Evolutionary conservation across 257 asterid species (phyloP), one percentile per base, ranked within the genome.

Genomic region (Avicennia marina): DNA sequence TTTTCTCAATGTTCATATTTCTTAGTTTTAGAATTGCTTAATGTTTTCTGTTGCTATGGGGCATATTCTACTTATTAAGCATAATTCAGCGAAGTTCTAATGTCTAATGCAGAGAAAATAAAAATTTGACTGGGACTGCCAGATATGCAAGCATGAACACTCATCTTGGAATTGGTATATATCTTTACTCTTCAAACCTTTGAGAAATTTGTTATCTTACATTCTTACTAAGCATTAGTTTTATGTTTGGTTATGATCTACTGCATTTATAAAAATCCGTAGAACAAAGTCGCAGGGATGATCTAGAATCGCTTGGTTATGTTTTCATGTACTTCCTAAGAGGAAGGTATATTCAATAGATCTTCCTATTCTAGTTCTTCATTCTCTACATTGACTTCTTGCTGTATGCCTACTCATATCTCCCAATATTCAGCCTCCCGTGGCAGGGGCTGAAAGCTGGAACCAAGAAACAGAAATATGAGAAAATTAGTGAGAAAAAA

Each of bases 361-460:
- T 54, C 16, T 12, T 24, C 51, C 22, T 24, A 51, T 26, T 18
- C 16, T 5, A 31, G 53, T 56, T 58, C 19, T n/a, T n/a, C n/a
- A n/a, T n/a, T n/a, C n/a, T 63, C 39, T 18, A 22, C 43, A 4
- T 43, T 41, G 60, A 13, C 39, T 17, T 43, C 48, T 40, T 42
- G 27, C 56, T 46, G 7, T 21, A 32, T 40, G 60, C 38, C 4
- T 66, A 66, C 65, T 82, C 47, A 75, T 54, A 41, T 31, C 54
- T 39, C 47, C 61, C 67, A 41, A 65, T 68, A 19, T 50, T 63
- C 34, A 86, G 97, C 73, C 95, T 90, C 72, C 97, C 96, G 17
- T 86, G 96, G 96, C 96, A 90, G 79, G 97, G 97, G 60, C 78
- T 90, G 75, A 86, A 79, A 82, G 97, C 95, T 45, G 96, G 97